phyloP scores from a whole-genome alignment of 1,139 yeast genomes.

The Geotrichum klebahnii region DNA sequence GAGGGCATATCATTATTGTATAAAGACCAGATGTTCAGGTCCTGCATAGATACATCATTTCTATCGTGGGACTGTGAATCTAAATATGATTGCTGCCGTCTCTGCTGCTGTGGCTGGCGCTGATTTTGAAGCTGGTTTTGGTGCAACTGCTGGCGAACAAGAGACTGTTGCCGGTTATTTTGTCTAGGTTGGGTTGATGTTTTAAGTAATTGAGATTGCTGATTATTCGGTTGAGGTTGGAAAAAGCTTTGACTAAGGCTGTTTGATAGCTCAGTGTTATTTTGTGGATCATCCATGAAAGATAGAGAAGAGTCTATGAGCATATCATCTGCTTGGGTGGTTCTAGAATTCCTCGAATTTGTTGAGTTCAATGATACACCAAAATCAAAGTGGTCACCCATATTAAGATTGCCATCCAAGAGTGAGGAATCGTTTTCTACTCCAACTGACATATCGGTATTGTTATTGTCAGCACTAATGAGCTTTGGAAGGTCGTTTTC shows the following conservation, averaged over 20 bases:
- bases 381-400: constrained; percentile 14
- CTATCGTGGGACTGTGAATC: not conserved
- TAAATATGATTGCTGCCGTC: constrained; percentile 20
- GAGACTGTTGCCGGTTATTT: not conserved
- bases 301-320: constrained; percentile 16
- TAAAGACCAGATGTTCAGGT: constrained; percentile 26
- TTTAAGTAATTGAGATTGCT: not conserved
- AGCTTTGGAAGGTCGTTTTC: constrained; percentile 2
- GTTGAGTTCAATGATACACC: constrained; percentile 5
- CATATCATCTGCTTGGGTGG: constrained; percentile 21
- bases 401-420: constrained; percentile 1
- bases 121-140: constrained; percentile 21
- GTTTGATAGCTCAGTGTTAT: constrained; percentile 28
- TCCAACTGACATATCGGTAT: not conserved
- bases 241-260: constrained; percentile 30
- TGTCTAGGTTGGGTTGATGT: constrained; percentile 6
- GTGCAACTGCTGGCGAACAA: not conserved
- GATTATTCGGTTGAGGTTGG: constrained; percentile 5
- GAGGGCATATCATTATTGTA: constrained; percentile 20
- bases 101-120: constrained; percentile 22
- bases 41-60: not conserved
- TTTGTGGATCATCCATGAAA: too few relatives aligned
- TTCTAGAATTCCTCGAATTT: not conserved
- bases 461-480: not conserved
- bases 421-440: not conserved